These are phyloP conservation scores for Arthrocladium fulminans DNA, from an alignment of 2,329 filamentous ascomycete species.

Conservation along the genomic window DNA sequence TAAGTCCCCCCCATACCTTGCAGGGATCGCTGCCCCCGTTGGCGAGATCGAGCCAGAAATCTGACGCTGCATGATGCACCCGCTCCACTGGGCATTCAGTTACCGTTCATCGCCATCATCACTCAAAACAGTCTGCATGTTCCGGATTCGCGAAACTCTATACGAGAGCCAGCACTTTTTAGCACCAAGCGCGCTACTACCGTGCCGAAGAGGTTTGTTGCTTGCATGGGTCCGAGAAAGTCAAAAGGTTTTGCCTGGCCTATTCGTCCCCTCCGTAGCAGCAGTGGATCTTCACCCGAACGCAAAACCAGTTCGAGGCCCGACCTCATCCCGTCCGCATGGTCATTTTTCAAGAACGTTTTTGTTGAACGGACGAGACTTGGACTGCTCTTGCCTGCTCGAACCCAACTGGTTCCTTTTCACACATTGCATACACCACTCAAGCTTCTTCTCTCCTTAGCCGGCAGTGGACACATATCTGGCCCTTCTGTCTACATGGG, in stretches of 20 bases:
- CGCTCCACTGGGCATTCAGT: background rate
- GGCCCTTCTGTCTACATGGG: no score
- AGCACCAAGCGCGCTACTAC: background rate
- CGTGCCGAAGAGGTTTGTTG: background rate
- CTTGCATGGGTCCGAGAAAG: background rate
- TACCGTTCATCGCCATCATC: conserved; percentile 2
- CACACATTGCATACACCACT: no score
- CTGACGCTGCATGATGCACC: background rate
- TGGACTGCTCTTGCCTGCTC: background rate
- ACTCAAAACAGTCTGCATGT: background rate
- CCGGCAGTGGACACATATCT: no score
- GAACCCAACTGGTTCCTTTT: no score
- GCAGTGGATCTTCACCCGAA: background rate
- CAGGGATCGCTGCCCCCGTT: background rate
- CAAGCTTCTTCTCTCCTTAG: no score
- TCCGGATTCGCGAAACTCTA: conserved; percentile 5
- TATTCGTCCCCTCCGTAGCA: background rate
- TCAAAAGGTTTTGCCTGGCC: background rate
- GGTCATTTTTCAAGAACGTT: background rate
- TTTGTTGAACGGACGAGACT: background rate
- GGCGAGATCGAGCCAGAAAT: conserved; percentile 7
- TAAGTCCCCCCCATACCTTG: background rate
- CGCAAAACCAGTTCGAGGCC: background rate
- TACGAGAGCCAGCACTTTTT: background rate
- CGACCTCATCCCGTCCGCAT: background rate